Evolutionary conservation across 164 flowering plant genomes (phyloP).

Genomic region (Cinnamomum chago): DNA sequence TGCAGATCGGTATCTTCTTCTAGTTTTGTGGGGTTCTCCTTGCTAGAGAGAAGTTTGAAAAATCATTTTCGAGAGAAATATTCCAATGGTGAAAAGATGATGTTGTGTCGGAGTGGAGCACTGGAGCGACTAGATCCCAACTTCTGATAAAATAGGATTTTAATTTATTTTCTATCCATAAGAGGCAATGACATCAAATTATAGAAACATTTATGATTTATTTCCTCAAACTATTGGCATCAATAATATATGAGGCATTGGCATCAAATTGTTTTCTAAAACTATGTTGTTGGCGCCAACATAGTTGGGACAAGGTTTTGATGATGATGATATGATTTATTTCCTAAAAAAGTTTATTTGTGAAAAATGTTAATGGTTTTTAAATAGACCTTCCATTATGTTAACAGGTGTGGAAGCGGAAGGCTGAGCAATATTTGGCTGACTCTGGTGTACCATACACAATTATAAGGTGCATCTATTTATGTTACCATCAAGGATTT

Average conservation of each 20-base stretch:
- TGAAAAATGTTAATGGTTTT: background rate
- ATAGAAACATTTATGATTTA: too few species aligned
- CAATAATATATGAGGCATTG: too few species aligned
- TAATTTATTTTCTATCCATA: too few species aligned
- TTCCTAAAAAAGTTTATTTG: background rate
- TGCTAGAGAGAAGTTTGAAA: background rate
- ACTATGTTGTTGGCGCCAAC: background rate
- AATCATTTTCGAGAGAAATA: too few species aligned
- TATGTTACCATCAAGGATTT: background rate
- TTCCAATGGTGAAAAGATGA: too few species aligned
- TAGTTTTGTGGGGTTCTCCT: background rate
- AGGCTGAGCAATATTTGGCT: conserved; percentile 91
- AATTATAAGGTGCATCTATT: conserved; percentile 61
- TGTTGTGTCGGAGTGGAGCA: background rate
- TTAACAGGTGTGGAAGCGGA: conserved; percentile 93
- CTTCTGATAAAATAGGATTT: too few species aligned
- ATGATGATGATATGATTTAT: background rate
- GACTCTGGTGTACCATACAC: conserved; percentile 96
- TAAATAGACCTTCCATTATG: background rate
- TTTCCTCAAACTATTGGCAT: too few species aligned
- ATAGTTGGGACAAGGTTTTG: too few species aligned
- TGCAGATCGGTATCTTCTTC: background rate
- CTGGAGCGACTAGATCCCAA: background rate
- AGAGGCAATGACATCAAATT: too few species aligned
- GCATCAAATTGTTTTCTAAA: too few species aligned